Conservation (phyloP, 305 asterid genomes). For the Euphrasia arctica region DNA sequence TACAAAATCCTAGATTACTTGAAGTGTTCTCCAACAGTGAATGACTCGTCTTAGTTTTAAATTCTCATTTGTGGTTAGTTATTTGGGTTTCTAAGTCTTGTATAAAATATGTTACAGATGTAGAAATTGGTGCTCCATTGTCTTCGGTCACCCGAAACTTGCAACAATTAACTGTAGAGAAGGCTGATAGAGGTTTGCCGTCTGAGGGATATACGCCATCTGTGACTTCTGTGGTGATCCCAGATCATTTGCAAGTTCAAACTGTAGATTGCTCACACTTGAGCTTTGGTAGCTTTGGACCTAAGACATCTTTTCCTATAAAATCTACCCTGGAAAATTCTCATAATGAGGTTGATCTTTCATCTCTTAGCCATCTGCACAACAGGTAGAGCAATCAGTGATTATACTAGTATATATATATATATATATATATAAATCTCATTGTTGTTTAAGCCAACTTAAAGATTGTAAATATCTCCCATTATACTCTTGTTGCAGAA, state of each 20-base stretch:
- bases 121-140: conserved; percentile 47
- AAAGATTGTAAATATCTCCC: conserved; percentile 6
- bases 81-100: conserved; percentile 15
- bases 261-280: conserved; percentile 77
- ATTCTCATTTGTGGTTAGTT: conserved; percentile 11
- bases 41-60: conserved; percentile 11
- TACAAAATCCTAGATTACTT: conserved; percentile 2
- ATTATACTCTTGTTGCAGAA: conserved; percentile 46
- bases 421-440: too few species aligned
- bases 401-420: too few species aligned
- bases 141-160: conserved; percentile 62
- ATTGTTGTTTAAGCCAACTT: conserved; percentile 12
- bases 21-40: not conserved
- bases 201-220: conserved; percentile 59
- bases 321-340: conserved; percentile 50
- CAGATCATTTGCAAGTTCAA: conserved; percentile 84
- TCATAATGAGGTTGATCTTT: conserved; percentile 43
- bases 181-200: conserved; percentile 46
- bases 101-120: conserved; percentile 46
- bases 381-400: conserved; percentile 42
- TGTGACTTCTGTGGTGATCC: conserved; percentile 77
- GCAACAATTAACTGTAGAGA: conserved; percentile 58
- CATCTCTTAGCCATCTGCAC: conserved; percentile 55
- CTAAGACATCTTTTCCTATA: conserved; percentile 56
- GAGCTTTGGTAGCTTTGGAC: conserved; percentile 90